Conservation (phyloP, 495 filamentous ascomycete genomes). For the Copromyces sp. region DNA sequence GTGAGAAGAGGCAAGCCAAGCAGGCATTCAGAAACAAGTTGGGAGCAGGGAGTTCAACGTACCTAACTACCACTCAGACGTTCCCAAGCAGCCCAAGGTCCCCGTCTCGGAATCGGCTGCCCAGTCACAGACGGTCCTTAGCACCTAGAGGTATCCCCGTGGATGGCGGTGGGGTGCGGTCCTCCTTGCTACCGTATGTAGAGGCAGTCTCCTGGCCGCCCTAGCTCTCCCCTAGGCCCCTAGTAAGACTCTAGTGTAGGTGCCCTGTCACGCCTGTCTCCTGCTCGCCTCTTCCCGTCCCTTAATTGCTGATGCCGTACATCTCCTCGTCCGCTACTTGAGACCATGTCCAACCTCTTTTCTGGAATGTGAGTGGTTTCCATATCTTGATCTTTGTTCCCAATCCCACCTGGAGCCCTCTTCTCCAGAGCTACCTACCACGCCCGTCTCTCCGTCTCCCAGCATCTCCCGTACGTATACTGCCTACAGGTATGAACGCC, state of each 20-base stretch:
- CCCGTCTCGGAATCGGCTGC: background rate
- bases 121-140: background rate
- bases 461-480: background rate
- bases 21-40: background rate
- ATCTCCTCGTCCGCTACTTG: background rate
- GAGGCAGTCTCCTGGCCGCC: background rate
- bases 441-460: background rate
- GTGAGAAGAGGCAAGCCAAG: background rate
- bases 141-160: background rate
- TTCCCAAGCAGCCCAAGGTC: background rate
- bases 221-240: background rate
- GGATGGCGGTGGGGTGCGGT: background rate
- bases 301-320: conserved; percentile 1
- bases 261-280: background rate
- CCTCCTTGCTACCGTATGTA: background rate
- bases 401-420: background rate
- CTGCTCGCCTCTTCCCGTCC: conserved; percentile 1
- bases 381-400: background rate
- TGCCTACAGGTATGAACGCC: background rate
- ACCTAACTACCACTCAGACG: background rate
- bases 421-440: background rate
- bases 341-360: conserved; percentile 64
- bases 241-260: background rate
- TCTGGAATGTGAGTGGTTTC: conserved; percentile 62
- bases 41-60: background rate